Conservation (phyloP, 2,329 filamentous ascomycete species). For the Penicillium polonicum region DNA sequence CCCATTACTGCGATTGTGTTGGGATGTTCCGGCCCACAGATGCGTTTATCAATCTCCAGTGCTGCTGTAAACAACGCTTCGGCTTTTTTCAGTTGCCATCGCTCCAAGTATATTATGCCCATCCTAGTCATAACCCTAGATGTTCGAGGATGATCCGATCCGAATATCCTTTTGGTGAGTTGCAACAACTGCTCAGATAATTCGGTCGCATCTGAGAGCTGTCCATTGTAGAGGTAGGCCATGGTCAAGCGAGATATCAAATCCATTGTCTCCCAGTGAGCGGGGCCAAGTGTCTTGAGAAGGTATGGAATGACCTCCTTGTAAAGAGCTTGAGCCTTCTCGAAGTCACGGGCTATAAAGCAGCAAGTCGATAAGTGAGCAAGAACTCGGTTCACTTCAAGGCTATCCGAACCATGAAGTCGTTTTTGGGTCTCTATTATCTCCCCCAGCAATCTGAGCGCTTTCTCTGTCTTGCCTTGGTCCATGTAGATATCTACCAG, state of each 20-base stretch:
- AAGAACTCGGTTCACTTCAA: neutral
- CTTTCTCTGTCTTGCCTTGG: neutral
- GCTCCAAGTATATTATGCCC: neutral
- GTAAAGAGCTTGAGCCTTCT: neutral
- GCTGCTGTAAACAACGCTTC: neutral
- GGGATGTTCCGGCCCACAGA: neutral
- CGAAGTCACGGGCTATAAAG: neutral
- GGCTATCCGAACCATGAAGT: neutral
- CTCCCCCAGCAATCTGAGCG: neutral
- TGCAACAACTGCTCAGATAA: neutral
- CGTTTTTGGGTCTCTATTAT: neutral
- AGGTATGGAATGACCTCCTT: neutral
- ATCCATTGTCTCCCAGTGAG: neutral
- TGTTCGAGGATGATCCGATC: neutral
- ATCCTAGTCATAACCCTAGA: neutral
- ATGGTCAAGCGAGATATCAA: neutral
- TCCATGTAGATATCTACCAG: neutral
- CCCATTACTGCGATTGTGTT: neutral
- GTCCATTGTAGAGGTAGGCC: neutral
- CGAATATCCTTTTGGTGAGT: neutral
- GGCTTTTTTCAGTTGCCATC: constrained; percentile 1
- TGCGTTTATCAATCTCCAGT: neutral
- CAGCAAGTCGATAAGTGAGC: neutral
- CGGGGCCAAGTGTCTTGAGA: neutral
- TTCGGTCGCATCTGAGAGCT: constrained; percentile 3